phyloP scores from a whole-genome alignment of 2,329 filamentous ascomycete genomes.

The Talaromyces sp. region DNA sequence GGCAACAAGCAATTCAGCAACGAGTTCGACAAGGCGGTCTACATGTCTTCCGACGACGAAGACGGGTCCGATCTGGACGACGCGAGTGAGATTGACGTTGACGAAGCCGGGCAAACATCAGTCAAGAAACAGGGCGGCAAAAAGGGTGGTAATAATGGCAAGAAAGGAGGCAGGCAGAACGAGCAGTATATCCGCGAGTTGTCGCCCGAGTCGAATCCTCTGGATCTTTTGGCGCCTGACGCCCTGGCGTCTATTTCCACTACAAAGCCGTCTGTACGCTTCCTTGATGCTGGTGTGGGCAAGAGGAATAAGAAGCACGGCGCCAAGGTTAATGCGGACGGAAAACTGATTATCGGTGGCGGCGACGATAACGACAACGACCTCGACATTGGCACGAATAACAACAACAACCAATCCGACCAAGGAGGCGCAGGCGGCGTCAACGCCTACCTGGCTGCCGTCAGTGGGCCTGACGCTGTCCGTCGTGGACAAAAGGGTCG shows the following conservation, averaged over 20 bases:
- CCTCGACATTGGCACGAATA: slow-evolving; percentile 42
- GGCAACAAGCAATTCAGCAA: slow-evolving; percentile 63
- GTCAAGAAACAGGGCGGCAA: slow-evolving; percentile 40
- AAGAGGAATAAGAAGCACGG: slow-evolving; percentile 35
- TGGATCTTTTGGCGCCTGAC: slow-evolving; percentile 85
- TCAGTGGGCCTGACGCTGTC: slow-evolving; percentile 55
- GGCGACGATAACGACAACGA: slow-evolving; percentile 29
- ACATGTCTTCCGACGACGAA: slow-evolving; percentile 47
- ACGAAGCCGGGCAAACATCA: slow-evolving; percentile 24
- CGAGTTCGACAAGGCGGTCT: slow-evolving; percentile 94
- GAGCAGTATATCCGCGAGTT: slow-evolving; percentile 81
- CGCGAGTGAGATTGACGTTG: slow-evolving; percentile 39
- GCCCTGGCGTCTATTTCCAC: slow-evolving; percentile 90
- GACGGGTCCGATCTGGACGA: slow-evolving; percentile 59
- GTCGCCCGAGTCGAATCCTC: slow-evolving; percentile 76
- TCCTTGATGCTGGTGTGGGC: slow-evolving; percentile 33
- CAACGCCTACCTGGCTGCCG: slow-evolving; percentile 58
- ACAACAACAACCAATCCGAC: slow-evolving; percentile 9
- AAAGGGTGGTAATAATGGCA: neutral
- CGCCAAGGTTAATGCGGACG: slow-evolving; percentile 40
- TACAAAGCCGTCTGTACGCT: slow-evolving; percentile 64
- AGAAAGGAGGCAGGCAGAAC: neutral
- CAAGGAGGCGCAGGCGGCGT: slow-evolving; percentile 33
- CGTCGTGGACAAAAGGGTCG: slow-evolving; percentile 55
- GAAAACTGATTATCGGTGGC: slow-evolving; percentile 40